These are phyloP conservation scores for Spathaspora hagerdaliae DNA, from an alignment of 805 yeast species.

Conservation along the genomic window DNA sequence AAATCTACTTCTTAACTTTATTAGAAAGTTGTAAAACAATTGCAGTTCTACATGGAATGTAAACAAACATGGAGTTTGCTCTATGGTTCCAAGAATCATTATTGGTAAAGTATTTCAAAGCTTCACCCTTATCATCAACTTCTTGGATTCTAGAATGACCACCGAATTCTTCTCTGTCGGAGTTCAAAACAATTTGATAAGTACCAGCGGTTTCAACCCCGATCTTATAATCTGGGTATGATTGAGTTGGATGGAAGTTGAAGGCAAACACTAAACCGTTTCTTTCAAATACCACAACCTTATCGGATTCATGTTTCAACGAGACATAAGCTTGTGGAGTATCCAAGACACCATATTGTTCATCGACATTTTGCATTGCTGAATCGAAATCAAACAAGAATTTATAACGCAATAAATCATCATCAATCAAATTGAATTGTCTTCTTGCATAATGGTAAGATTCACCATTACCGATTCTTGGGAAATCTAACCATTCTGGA, in stretches of 20 bases:
- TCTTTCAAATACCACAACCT: constrained; percentile 84
- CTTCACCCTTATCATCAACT: constrained; percentile 36
- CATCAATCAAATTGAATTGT: constrained; percentile 85
- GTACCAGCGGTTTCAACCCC: constrained; percentile 83
- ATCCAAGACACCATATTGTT: constrained; percentile 65
- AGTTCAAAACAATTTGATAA: constrained; percentile 69
- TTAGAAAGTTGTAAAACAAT: constrained; percentile 35
- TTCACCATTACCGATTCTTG: constrained; percentile 82
- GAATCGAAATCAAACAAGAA: constrained; percentile 77
- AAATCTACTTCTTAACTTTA: constrained; percentile 13
- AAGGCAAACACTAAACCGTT: constrained; percentile 80
- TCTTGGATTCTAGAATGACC: constrained; percentile 69
- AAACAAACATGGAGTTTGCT: constrained; percentile 69
- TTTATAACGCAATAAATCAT: constrained; percentile 74
- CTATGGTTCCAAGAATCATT: constrained; percentile 80
- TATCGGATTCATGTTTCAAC: constrained; percentile 83
- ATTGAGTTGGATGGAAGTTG: constrained; percentile 84
- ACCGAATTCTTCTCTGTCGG: constrained; percentile 70
- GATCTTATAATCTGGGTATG: constrained; percentile 80
- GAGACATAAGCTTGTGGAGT: constrained; percentile 77
- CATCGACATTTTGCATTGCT: constrained; percentile 77
- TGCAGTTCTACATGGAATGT: constrained; percentile 70
- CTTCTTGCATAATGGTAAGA: constrained; percentile 93
- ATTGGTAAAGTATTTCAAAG: constrained; percentile 60
- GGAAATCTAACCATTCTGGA: constrained; percentile 98